Conservation (phyloP, 345 rosid species). For the Psidium guajava region DNA sequence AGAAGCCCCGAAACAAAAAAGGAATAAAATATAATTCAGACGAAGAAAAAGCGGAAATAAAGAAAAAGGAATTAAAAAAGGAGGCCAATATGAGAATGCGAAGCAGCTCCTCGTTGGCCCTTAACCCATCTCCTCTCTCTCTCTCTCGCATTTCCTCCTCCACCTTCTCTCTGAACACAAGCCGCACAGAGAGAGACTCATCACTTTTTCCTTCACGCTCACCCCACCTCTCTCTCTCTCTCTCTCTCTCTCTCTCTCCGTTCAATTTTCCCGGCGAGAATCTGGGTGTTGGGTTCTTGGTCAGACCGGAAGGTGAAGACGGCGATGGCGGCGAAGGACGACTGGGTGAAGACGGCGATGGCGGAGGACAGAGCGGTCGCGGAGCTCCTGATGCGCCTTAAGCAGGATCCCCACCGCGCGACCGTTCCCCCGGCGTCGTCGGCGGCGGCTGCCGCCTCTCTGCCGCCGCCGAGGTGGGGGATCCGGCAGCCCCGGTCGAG, state of each 20-base stretch:
- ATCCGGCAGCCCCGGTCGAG: conserved; percentile 47
- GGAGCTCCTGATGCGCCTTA: conserved; percentile 24
- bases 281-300: not conserved
- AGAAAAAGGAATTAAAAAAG: not conserved
- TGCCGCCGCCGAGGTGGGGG: conserved; percentile 43
- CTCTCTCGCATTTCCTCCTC: not conserved
- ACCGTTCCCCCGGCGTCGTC: conserved; percentile 8
- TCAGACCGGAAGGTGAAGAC: not conserved
- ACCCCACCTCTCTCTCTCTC: not conserved
- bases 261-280: not conserved
- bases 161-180: not conserved
- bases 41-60: not conserved
- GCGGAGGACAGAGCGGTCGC: conserved; percentile 28
- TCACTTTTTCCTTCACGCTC: not conserved
- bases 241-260: not conserved
- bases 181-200: not conserved
- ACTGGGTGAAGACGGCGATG: conserved; percentile 33
- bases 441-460: conserved; percentile 8
- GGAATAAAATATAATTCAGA: not conserved
- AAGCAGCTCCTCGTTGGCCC: not conserved
- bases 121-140: conserved; percentile 8
- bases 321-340: conserved; percentile 19
- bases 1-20: not conserved
- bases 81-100: not conserved
- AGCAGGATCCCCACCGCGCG: conserved; percentile 4